Evolutionary conservation across 208 protist genomes (phyloP), one percentile per base, ranked within the genome.

Genomic region (Acanthamoeba rhysodes): DNA sequence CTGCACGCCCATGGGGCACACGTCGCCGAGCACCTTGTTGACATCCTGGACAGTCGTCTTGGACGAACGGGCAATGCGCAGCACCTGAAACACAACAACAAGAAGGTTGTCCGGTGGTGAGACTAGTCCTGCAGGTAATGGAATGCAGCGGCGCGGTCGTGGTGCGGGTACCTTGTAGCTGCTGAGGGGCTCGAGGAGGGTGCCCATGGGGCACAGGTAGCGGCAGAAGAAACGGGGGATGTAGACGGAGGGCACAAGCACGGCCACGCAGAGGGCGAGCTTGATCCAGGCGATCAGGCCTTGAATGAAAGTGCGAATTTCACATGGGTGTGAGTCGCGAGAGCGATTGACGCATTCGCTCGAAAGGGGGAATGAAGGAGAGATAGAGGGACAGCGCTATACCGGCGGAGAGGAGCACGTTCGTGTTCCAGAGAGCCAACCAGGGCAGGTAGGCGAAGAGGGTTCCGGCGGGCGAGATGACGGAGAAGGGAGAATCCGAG

Each of bases 181-280:
- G 64, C 66, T 95, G 50, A 92, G 27, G 68, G 85, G 76, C 27
- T 70, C 93, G 8, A 95, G 27, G 32, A 95, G 29, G 16, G 93
- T 88, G 16, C 93, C 93, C 59, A 95, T 55, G 22, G 93, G 93
- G 85, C 93, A 95, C n/a, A 90, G 32, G 64, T 95, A 95, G 57
- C 93, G 76, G 76, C 93, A 95, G 85, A 95, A 95, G 93, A 95
- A 95, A 24, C 93, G 57, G 12, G 93, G 93, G 37, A 93, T 78
- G 62, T 78, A 74, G 57, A 92, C 18, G 5, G 93, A 55, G 29
- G 93, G 85, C n/a, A 95, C 59, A 27, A 95, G 12, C 12, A 92
- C 45, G 45, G 93, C 66, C 10, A 90, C 82, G 41, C 68, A 80
- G 41, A 95, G 34, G 62, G 70, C 72, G 29, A 95, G 57, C 85